Conservation (phyloP, 805 yeast genomes). For the Candida nemodendra region DNA sequence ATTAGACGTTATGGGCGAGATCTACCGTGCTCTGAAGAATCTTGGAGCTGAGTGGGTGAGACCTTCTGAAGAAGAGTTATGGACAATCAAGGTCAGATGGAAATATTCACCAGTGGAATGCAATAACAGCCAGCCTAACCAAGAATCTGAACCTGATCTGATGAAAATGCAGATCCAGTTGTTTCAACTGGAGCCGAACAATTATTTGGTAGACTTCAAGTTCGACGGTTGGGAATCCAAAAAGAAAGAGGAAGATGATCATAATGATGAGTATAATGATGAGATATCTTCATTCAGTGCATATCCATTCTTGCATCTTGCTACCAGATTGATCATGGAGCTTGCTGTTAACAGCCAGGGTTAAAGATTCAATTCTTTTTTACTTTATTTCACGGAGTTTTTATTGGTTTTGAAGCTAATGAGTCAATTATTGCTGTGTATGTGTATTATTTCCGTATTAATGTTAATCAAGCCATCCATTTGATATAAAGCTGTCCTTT, state of each 20-base stretch:
- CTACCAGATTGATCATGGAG: constrained; percentile 92
- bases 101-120: constrained; percentile 50
- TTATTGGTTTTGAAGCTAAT: no score
- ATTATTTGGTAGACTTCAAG: constrained; percentile 93
- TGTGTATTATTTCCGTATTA: no score
- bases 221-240: constrained; percentile 92
- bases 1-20: constrained; percentile 97
- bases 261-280: constrained; percentile 46
- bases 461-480: no score
- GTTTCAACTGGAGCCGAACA: constrained; percentile 93
- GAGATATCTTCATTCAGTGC: constrained; percentile 91
- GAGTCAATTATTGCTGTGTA: no score
- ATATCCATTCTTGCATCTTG: constrained; percentile 89
- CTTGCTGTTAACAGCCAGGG: constrained; percentile 88
- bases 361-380: no score
- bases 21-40: constrained; percentile 88
- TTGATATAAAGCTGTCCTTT: no score
- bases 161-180: constrained; percentile 97
- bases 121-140: constrained; percentile 17
- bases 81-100: constrained; percentile 98
- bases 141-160: constrained; percentile 58
- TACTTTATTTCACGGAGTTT: no score
- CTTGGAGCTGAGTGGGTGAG: constrained; percentile 97
- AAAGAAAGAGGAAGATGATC: constrained; percentile 38
- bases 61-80: constrained; percentile 89